Evolutionary conservation across 164 flowering plant genomes (phyloP).

Genomic region (Stephania yunnanensis): DNA sequence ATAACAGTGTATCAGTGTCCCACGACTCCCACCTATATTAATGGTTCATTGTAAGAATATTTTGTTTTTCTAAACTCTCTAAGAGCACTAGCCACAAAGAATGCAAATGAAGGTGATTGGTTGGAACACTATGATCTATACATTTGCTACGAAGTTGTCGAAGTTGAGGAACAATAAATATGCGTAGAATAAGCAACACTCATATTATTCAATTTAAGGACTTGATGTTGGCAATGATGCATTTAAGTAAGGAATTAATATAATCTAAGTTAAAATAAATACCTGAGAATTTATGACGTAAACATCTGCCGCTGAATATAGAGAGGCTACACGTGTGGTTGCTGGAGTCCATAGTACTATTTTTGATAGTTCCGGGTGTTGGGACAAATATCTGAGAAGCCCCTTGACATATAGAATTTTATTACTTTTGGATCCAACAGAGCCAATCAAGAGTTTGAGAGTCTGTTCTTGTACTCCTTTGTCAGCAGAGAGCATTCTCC

Average conservation of each 20-base stretch:
- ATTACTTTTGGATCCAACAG: constrained; percentile 94
- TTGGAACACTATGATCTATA: too few relatives aligned
- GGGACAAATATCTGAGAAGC: constrained; percentile 52
- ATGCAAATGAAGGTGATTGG: too few relatives aligned
- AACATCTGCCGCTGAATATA: constrained; percentile 95
- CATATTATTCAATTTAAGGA: too few relatives aligned
- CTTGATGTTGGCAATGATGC: background rate
- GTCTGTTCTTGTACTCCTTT: constrained; percentile 24
- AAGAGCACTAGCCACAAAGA: too few relatives aligned
- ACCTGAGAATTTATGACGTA: constrained; percentile 87
- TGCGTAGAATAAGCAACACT: too few relatives aligned
- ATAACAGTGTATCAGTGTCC: too few relatives aligned
- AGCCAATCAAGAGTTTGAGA: constrained; percentile 82
- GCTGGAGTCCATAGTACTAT: constrained; percentile 91
- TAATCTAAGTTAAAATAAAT: constrained; percentile 5
- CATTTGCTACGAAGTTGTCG: background rate
- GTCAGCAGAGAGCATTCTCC: constrained; percentile 27
- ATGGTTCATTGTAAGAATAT: too few relatives aligned
- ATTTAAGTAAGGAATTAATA: background rate
- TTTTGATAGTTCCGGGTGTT: constrained; percentile 58
- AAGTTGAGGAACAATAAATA: background rate
- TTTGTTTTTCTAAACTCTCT: too few relatives aligned
- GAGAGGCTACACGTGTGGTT: constrained; percentile 88
- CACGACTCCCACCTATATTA: too few relatives aligned
- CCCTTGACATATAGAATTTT: constrained; percentile 74